Conservation (phyloP, 2,329 filamentous ascomycete genomes). For the Hyphodiscus sp. region DNA sequence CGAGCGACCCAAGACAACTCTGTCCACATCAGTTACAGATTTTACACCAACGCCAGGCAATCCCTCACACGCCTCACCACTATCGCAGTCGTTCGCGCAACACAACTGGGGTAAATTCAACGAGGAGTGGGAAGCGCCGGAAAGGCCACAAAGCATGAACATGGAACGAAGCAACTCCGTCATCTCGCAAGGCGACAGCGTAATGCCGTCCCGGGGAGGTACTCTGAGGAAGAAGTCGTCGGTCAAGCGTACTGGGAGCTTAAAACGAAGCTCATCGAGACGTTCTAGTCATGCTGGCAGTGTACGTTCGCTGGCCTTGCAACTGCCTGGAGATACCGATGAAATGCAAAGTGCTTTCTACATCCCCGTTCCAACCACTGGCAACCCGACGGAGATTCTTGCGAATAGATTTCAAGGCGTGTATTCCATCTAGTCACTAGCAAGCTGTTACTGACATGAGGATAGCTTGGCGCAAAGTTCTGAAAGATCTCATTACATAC, state of each 20-base stretch:
- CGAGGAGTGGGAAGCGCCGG: constrained; percentile 68
- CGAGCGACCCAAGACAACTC: constrained; percentile 2
- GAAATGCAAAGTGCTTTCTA: constrained; percentile 79
- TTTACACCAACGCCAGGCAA: constrained; percentile 21
- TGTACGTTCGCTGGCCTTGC: constrained; percentile 71
- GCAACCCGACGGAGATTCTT: constrained; percentile 81
- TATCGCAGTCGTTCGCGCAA: constrained; percentile 20
- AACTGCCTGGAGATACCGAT: constrained; percentile 60
- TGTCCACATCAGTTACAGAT: constrained; percentile 16
- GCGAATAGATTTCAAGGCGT: constrained; percentile 83
- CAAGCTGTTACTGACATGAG: not conserved
- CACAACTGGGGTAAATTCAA: constrained; percentile 47
- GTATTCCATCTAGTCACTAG: constrained; percentile 24
- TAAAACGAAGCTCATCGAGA: constrained; percentile 74
- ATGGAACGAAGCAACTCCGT: constrained; percentile 59
- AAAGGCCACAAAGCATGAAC: constrained; percentile 51
- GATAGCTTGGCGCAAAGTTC: constrained; percentile 84
- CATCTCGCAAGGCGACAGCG: constrained; percentile 29
- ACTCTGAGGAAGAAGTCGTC: constrained; percentile 88
- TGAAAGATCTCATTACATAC: constrained; percentile 91
- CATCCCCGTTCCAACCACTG: constrained; percentile 81
- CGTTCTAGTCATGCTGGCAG: constrained; percentile 71
- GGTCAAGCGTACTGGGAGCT: constrained; percentile 63
- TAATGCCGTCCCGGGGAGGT: constrained; percentile 46
- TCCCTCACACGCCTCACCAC: constrained; percentile 16